Conservation (phyloP, 306 rosid species). For the Sicyos baderoa region DNA sequence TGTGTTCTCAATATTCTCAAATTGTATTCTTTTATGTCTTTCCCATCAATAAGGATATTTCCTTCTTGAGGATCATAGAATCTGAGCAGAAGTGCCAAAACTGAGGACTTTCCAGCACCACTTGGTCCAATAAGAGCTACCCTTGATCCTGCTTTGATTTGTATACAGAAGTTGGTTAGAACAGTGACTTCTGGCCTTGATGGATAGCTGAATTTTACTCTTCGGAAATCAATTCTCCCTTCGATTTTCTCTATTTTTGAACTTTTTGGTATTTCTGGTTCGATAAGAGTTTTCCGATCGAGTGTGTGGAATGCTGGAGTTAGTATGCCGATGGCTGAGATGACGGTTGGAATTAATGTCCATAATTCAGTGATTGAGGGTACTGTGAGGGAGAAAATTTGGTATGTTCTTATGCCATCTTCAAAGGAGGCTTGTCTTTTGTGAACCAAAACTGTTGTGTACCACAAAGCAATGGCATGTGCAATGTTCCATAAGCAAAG, state of each 20-base stretch:
- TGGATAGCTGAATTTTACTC: conserved; percentile 55
- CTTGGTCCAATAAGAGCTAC: conserved; percentile 81
- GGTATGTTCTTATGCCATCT: conserved; percentile 73
- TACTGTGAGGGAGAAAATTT: conserved; percentile 84
- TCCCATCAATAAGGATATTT: conserved; percentile 51
- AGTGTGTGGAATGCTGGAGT: conserved; percentile 77
- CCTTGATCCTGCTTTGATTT: conserved; percentile 57
- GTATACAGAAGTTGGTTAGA: conserved; percentile 57
- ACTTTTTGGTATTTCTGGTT: conserved; percentile 45
- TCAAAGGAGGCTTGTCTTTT: conserved; percentile 47
- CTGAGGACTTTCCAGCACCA: conserved; percentile 80
- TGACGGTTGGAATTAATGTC: conserved; percentile 76
- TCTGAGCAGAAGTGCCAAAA: conserved; percentile 63
- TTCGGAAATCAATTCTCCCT: conserved; percentile 55
- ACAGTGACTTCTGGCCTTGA: conserved; percentile 54
- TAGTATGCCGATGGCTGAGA: conserved; percentile 61
- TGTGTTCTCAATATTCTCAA: conserved; percentile 67
- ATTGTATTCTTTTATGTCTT: conserved; percentile 54
- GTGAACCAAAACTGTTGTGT: conserved; percentile 60
- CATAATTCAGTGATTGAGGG: conserved; percentile 86
- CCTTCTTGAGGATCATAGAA: conserved; percentile 67
- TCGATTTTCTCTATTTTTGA: conserved; percentile 37
- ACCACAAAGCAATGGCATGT: conserved; percentile 88
- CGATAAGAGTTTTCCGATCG: conserved; percentile 61
- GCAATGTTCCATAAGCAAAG: conserved; percentile 89